Base-by-base conservation (phyloP, 208 protist species). In the Borovskyia barvae region DNA sequence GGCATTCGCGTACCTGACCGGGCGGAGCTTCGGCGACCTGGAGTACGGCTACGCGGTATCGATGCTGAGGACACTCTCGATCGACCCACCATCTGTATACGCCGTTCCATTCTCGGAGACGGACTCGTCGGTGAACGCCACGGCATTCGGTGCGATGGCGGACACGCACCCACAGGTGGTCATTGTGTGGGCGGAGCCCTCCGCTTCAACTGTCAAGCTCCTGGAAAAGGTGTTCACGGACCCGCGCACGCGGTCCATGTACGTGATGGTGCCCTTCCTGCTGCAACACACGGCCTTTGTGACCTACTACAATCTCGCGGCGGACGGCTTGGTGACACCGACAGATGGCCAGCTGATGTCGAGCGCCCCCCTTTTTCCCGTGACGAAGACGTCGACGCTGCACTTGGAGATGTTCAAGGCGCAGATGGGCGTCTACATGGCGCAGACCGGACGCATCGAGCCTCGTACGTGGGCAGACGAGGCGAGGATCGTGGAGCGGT, bases 1-100 rank as follows among this genome's bases (percentile, higher is more conserved):
- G 15, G 70, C 54, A 32, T 79, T 75, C 56, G 82, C 82, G 79
- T 78, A 82, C 62, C 60, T 82, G 32, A 46, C 51, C 26, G 50
- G 45, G 30, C 60, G 66, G 0, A 17, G 32, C 25, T 79, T 75
- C 47, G 73, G 71, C 35, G 60, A 75, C 2, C n/a, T 2, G 7
- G 70, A 78, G 55, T 74, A 67, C 37, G 12, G 17, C 20, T 39
- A 59, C 33, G 37, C 64, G 32, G 30, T 46, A 24, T 1, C 19
- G 22, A 19, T 65, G 24, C 43, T 82, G 19, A 3, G 0, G 6
- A n/a, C 26, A 5, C 41, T 68, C 14, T 40, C 36, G 1, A 25
- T 37, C 3, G 48, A 37, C 0, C 26, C 70, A 1, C 22, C 50
- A 39, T 40, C 49, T 9, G 32, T 79, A 19, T 86, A 82, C 57